Evolutionary conservation across 2,329 filamentous ascomycete genomes (phyloP).

Genomic region (Biscogniauxia sp.): DNA sequence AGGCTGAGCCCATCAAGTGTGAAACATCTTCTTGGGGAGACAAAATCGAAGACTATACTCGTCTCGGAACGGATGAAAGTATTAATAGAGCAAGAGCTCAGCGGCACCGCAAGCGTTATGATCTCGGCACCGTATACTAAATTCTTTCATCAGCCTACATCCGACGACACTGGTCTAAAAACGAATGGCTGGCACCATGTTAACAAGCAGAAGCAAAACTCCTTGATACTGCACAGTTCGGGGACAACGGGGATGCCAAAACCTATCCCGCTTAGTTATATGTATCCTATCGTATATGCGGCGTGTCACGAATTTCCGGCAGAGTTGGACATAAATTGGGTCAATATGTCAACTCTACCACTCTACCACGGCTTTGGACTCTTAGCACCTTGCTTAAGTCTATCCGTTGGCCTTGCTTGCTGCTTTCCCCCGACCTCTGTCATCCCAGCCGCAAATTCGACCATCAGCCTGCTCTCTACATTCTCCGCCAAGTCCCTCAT

Average conservation of each 20-base stretch:
- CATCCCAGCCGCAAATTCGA: slow-evolving; percentile 25
- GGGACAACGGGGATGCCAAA: slow-evolving; percentile 24
- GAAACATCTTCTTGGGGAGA: neutral
- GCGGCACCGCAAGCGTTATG: neutral
- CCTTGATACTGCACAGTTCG: neutral
- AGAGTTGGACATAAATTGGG: slow-evolving; percentile 18
- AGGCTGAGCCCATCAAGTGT: neutral
- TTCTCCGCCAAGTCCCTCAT: slow-evolving; percentile 28
- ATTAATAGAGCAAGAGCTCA: neutral
- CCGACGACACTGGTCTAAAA: neutral
- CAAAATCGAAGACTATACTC: neutral
- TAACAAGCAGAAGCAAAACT: neutral
- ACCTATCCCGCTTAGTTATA: slow-evolving; percentile 32
- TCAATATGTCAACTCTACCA: slow-evolving; percentile 34
- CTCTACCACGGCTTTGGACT: slow-evolving; percentile 36
- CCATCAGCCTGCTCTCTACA: slow-evolving; percentile 23
- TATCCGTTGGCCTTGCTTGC: slow-evolving; percentile 29
- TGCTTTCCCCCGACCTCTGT: slow-evolving; percentile 28
- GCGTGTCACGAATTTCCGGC: slow-evolving; percentile 27
- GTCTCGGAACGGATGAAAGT: neutral
- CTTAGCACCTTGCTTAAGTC: slow-evolving; percentile 30
- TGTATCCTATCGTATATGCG: slow-evolving; percentile 29
- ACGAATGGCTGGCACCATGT: neutral
- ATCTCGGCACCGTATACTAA: neutral
- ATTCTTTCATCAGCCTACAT: neutral